phyloP scores from a whole-genome alignment of 305 asterid genomes.

The Andrographis paniculata region DNA sequence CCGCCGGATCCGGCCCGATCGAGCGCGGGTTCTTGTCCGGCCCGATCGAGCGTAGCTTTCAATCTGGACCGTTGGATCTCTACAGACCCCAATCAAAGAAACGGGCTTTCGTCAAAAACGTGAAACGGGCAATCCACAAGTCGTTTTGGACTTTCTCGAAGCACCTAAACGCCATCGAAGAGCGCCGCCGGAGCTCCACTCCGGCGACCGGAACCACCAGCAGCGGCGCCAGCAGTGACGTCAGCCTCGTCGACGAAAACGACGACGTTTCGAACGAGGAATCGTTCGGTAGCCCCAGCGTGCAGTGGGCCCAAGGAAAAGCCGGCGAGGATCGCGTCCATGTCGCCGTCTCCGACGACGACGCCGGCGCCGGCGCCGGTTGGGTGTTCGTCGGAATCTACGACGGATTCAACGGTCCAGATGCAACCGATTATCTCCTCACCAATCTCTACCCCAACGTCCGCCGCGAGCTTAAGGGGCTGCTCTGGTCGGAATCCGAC shows the following conservation, averaged over 20 bases:
- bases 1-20: conserved; percentile 35
- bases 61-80: conserved; percentile 71
- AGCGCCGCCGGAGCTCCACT: conserved; percentile 29
- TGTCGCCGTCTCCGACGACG: conserved; percentile 78
- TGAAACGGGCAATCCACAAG: conserved; percentile 39
- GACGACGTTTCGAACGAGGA: conserved; percentile 48
- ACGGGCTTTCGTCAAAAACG: conserved; percentile 37
- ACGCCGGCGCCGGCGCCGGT: conserved; percentile 64
- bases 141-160: conserved; percentile 43
- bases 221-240: conserved; percentile 41
- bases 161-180: conserved; percentile 28
- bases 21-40: conserved; percentile 50
- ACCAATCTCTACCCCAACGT: conserved; percentile 69
- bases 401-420: conserved; percentile 92
- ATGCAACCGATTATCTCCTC: conserved; percentile 72
- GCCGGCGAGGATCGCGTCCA: conserved; percentile 93
- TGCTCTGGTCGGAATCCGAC: conserved; percentile 60
- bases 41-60: conserved; percentile 62
- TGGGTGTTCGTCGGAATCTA: conserved; percentile 91
- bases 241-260: conserved; percentile 53
- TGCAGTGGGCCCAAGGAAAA: conserved; percentile 97
- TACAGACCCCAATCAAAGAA: conserved; percentile 46
- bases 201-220: conserved; percentile 43
- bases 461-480: conserved; percentile 54
- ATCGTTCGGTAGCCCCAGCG: conserved; percentile 45